Evolutionary conservation across 2,329 filamentous ascomycete genomes (phyloP), one percentile per base, ranked within the genome.

Genomic region (Alternaria consortialis): DNA sequence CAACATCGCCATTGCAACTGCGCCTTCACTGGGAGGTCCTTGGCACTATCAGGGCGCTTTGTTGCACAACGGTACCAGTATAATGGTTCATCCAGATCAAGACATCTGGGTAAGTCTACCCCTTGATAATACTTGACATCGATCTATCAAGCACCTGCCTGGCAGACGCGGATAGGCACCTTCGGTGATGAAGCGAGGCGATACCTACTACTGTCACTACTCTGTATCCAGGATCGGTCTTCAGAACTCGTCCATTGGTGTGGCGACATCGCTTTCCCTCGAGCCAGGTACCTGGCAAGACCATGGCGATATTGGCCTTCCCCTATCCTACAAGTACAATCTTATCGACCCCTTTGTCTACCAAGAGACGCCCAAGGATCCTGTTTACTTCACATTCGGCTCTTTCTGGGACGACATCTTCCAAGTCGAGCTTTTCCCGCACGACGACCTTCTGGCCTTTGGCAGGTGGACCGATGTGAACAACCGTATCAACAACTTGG

Each of bases 331-430:
- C 0, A 68, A 67, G 1, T 75, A 70, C 50, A 83, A 83, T 52
- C 77, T 80, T 37, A 83, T 92, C 69, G 90, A 83, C 58, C 74
- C 78, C 2, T 77, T 79, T 55, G 60, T 82, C 27, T 81, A 84
- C 62, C 69, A 73, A 36, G 75, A 75, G 31, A 54, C 76, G 74
- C 13, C 56, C 1, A 48, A 47, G 1, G 51, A 37, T 2, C 53
- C 65, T 0, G 82, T 82, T 31, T 82, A 83, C 55, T 77, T 87
- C 68, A 87, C 83, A 58, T 91, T 91, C 63, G 90, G 89, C 20
- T 88, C 85, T 25, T 91, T 88, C 80, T 92, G 88, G 88, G 74
- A 80, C 5, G 85, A 87, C 67, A 84, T 91, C 61, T 89, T 86
- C 76, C 88, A 89, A 70, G 85, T 86, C 0, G 71, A 79, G 9